Conservation (phyloP, 495 filamentous ascomycete genomes). For the Hypoxylon lienhwacheense region DNA sequence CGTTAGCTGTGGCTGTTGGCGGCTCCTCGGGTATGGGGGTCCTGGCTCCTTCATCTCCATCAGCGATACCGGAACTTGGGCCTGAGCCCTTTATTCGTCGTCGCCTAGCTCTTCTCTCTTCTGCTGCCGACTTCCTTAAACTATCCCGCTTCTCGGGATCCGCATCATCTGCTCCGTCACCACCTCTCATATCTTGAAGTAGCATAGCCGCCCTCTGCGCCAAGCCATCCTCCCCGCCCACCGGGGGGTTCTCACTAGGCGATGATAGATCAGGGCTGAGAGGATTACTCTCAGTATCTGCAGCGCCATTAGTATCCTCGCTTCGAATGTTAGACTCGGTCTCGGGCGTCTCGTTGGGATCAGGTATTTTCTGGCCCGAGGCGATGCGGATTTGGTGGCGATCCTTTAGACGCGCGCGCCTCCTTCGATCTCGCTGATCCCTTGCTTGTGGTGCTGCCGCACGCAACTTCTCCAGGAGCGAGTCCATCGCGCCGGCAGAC, state of each 20-base stretch:
- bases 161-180: conserved; percentile 61
- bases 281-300: conserved; percentile 42
- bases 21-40: conserved; percentile 29
- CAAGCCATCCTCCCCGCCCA: conserved; percentile 70
- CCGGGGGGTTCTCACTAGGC: conserved; percentile 46
- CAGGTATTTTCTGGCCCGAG: conserved; percentile 80
- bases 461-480: conserved; percentile 90
- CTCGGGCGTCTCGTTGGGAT: conserved; percentile 58
- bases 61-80: conserved; percentile 11
- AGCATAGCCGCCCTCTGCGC: conserved; percentile 81
- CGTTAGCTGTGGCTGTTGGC: conserved; percentile 12
- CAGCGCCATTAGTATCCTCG: conserved; percentile 21
- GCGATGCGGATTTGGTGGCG: conserved; percentile 90
- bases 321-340: conserved; percentile 42
- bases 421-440: conserved; percentile 83
- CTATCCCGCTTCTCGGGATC: conserved; percentile 61
- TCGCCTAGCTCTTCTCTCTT: conserved; percentile 39
- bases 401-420: conserved; percentile 84
- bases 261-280: conserved; percentile 43
- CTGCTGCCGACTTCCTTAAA: conserved; percentile 53
- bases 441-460: conserved; percentile 87
- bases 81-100: conserved; percentile 36
- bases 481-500: conserved; percentile 91
- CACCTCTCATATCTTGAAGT: conserved; percentile 73
- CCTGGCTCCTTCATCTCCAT: conserved; percentile 27